Conservation (phyloP, 768 basidiomycete genomes). For the Naganishia antarctica region DNA sequence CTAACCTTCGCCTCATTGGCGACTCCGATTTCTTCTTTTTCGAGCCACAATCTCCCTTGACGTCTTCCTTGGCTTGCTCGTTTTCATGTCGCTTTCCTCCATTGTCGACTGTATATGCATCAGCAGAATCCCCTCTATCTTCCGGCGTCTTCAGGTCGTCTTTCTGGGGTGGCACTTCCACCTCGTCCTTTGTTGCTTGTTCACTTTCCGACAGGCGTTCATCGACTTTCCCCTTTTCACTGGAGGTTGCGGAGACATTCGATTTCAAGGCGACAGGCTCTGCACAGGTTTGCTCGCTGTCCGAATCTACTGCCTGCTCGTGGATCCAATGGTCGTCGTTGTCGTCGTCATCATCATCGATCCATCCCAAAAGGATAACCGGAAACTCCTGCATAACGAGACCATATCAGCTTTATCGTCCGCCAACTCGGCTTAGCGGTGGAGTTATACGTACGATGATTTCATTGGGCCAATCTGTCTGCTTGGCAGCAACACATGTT, state of each 20-base stretch:
- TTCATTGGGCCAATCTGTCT: conserved; percentile 85
- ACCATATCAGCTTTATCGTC: conserved; percentile 16
- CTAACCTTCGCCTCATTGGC: neutral
- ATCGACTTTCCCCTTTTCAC: no score
- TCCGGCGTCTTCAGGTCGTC: no score
- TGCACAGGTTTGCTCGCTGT: conserved; percentile 54
- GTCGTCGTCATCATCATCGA: conserved; percentile 4
- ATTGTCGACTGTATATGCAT: neutral
- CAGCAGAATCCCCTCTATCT: conserved; percentile 55
- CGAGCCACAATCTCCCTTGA: no score
- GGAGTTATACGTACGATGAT: conserved; percentile 66
- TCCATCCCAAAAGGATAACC: conserved; percentile 79
- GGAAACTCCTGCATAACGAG: conserved; percentile 73
- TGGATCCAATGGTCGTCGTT: conserved; percentile 1
- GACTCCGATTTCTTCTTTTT: neutral
- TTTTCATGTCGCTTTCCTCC: no score
- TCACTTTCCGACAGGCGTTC: no score
- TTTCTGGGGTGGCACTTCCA: no score
- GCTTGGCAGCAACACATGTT: conserved; percentile 54
- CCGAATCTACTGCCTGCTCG: conserved; percentile 38
- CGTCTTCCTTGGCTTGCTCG: neutral
- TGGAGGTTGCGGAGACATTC: no score
- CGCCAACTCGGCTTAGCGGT: conserved; percentile 10
- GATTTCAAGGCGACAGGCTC: no score
- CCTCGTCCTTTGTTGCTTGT: no score